Evolutionary conservation across 2,329 filamentous ascomycete genomes (phyloP).

Genomic region (Colletotrichum tropicicola): DNA sequence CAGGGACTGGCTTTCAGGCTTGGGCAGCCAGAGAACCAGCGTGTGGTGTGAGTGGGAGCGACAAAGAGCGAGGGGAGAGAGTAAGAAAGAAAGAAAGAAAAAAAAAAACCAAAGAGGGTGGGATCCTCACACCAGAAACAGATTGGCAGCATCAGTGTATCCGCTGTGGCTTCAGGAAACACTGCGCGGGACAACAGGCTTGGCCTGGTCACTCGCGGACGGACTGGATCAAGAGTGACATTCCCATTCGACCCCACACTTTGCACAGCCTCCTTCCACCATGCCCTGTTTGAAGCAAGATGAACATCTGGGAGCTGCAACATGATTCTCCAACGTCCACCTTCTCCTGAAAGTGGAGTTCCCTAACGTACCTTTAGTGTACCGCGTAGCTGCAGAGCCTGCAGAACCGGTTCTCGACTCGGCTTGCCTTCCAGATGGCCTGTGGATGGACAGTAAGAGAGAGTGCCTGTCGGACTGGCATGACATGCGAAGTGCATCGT

Average conservation of each 20-base stretch:
- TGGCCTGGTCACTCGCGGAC: slow-evolving; percentile 18
- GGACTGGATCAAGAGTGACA: slow-evolving; percentile 26
- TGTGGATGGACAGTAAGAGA: too few relatives aligned
- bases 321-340: slow-evolving; percentile 24
- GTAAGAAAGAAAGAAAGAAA: background rate
- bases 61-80: background rate
- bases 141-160: slow-evolving; percentile 17
- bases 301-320: slow-evolving; percentile 28
- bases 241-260: slow-evolving; percentile 30
- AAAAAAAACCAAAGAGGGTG: background rate
- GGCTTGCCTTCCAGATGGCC: slow-evolving; percentile 14
- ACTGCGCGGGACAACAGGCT: slow-evolving; percentile 22
- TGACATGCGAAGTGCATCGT: background rate
- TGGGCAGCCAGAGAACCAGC: background rate
- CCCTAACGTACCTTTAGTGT: background rate
- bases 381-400: slow-evolving; percentile 14
- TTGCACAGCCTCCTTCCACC: slow-evolving; percentile 31
- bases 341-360: slow-evolving; percentile 30
- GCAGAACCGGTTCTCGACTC: slow-evolving; percentile 24
- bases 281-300: slow-evolving; percentile 31
- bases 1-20: too few relatives aligned
- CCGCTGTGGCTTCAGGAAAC: slow-evolving; percentile 25
- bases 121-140: background rate
- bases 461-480: background rate
- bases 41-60: background rate